phyloP scores from a whole-genome alignment of 75 land plant genomes.

The Isoetes taiwanensis region DNA sequence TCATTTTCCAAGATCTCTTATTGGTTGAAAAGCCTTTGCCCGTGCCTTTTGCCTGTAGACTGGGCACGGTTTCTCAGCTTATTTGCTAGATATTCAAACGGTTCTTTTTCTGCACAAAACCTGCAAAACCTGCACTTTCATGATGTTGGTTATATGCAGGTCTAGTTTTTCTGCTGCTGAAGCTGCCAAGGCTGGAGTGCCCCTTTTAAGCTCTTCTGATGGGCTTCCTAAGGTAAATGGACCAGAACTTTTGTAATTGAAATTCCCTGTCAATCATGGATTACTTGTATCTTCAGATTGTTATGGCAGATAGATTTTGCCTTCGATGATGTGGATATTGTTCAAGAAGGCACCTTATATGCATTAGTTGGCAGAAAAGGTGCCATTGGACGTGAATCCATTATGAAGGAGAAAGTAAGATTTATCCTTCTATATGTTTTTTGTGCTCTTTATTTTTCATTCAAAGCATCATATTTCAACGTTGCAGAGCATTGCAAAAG shows the following conservation, averaged over 20 bases:
- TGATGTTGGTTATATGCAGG: no score
- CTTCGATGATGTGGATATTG: conserved; percentile 58
- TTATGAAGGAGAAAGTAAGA: conserved; percentile 54
- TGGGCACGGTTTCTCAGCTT: no score
- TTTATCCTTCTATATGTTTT: background rate
- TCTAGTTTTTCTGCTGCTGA: conserved; percentile 45
- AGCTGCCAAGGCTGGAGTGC: conserved; percentile 58
- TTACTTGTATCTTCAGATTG: background rate
- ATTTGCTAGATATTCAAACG: no score
- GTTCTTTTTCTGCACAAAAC: no score
- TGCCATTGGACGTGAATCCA: conserved; percentile 34
- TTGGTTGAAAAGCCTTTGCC: no score
- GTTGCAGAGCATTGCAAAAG: conserved; percentile 21
- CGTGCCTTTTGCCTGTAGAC: no score
- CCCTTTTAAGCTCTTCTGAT: conserved; percentile 29
- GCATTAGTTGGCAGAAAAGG: conserved; percentile 46
- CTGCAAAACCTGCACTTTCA: no score
- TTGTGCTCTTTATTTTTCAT: background rate
- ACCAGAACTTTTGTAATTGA: background rate
- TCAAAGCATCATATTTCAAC: no score
- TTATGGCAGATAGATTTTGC: conserved; percentile 50
- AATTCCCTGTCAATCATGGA: background rate
- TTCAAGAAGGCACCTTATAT: conserved; percentile 47
- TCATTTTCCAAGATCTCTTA: no score
- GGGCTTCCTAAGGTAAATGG: conserved; percentile 29